Percentiles rank a stretch among this genome's conserved stretches.
Evolutionary conservation across 768 basidiomycete genomes (phyloP).

Genomic region (Amanita jacksonii): DNA sequence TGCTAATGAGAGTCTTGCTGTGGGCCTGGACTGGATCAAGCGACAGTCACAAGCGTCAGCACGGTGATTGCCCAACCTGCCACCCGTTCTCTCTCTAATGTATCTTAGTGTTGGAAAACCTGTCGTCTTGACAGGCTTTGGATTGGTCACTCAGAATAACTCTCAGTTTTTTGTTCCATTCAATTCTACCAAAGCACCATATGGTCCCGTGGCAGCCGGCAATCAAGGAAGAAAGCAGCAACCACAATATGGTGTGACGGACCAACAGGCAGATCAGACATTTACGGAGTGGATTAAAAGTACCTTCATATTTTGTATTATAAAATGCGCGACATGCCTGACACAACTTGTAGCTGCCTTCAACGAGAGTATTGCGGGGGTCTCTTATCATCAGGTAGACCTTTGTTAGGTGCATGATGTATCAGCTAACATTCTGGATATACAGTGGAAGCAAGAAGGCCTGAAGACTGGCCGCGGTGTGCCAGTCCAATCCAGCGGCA

Average conservation of each 20-base stretch:
- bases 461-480: no score
- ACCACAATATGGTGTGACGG: conserved; percentile 40
- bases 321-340: no score
- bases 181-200: conserved; percentile 38
- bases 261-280: conserved; percentile 40
- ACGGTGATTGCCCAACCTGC: conserved; percentile 25
- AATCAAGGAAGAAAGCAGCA: no score
- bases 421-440: no score
- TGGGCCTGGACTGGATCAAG: conserved; percentile 49
- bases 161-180: conserved; percentile 51
- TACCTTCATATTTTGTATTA: no score
- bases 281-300: no score
- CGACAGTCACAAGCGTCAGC: conserved; percentile 33
- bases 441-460: no score
- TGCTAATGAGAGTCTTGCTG: conserved; percentile 42
- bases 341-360: no score
- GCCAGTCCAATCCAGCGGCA: no score
- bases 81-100: not conserved
- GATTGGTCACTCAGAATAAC: conserved; percentile 51
- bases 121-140: conserved; percentile 41
- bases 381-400: no score
- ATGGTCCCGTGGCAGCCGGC: conserved; percentile 12
- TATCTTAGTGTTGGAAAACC: conserved; percentile 46
- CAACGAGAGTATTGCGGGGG: no score
- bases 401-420: no score